These are phyloP conservation scores for Leccinum subspadiceum DNA, from an alignment of 1,284 basidiomycete genomes.

Conservation along the genomic window DNA sequence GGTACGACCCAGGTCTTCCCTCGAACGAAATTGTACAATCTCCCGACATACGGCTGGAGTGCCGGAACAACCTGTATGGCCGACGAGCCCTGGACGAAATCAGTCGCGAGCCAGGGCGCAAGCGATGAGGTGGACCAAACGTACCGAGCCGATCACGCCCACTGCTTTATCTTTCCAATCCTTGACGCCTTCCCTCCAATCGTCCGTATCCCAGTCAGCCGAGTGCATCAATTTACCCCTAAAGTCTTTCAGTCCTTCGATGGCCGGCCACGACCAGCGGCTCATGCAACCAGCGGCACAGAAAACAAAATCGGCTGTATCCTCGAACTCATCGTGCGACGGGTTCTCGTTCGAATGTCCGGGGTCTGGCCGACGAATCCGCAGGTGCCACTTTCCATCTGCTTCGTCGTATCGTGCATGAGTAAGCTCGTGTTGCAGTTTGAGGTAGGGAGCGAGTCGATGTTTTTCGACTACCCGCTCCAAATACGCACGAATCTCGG, in stretches of 20 bases:
- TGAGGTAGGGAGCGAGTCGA: conserved; percentile 51
- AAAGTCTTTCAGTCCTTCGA: conserved; percentile 51
- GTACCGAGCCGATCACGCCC: conserved; percentile 59
- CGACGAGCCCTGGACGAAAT: conserved; percentile 51
- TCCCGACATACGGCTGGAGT: conserved; percentile 51
- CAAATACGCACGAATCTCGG: conserved; percentile 56
- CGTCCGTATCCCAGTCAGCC: conserved; percentile 51
- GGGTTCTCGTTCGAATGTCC: conserved; percentile 16
- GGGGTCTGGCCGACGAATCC: conserved; percentile 38
- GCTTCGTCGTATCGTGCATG: conserved; percentile 50
- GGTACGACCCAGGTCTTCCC: conserved; percentile 61
- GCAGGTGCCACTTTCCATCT: conserved; percentile 53
- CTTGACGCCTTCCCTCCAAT: conserved; percentile 47
- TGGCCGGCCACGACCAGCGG: conserved; percentile 60
- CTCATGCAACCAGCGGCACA: conserved; percentile 48
- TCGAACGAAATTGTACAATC: conserved; percentile 57
- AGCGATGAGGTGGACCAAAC: conserved; percentile 13
- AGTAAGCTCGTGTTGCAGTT: conserved; percentile 51
- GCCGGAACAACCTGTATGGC: conserved; percentile 63
- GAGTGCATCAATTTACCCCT: conserved; percentile 53
- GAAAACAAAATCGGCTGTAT: conserved; percentile 53
- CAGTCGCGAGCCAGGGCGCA: not conserved
- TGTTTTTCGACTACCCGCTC: conserved; percentile 57
- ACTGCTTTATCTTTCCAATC: conserved; percentile 55
- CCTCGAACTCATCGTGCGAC: conserved; percentile 44